Percentiles rank a stretch among this genome's conserved stretches.
These are phyloP conservation scores for Fraxinus cuspidata DNA, from an alignment of 257 asterid species.

Conservation along the genomic window DNA sequence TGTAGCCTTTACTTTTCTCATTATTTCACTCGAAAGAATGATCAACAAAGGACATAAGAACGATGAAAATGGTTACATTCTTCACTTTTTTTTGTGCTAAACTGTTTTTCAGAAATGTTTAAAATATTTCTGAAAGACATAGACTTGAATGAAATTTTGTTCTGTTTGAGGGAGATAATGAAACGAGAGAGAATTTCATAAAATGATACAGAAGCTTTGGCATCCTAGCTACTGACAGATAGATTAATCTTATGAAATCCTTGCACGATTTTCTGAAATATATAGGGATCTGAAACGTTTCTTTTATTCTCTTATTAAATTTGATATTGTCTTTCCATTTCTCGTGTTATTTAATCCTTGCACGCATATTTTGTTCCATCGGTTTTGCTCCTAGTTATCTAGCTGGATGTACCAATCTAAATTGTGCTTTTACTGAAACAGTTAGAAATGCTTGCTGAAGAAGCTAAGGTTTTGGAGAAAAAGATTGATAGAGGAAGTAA, in stretches of 20 bases:
- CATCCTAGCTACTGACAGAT: not conserved
- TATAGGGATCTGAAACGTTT: not conserved
- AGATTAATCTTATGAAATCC: not conserved
- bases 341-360: no score
- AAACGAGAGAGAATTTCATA: not conserved
- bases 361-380: not conserved
- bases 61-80: not conserved
- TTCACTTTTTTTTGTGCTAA: not conserved
- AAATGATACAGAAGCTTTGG: not conserved
- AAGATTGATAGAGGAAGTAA: constrained; percentile 46
- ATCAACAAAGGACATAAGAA: not conserved
- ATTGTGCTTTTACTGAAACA: constrained; percentile 37
- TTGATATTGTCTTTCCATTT: no score
- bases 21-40: not conserved
- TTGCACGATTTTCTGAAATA: not conserved
- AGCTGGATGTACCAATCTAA: not conserved
- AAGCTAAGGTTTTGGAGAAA: constrained; percentile 64
- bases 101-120: not conserved
- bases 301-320: not conserved
- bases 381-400: not conserved
- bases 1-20: not conserved
- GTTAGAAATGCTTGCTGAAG: constrained; percentile 70
- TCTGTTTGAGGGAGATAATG: not conserved
- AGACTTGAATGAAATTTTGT: no score
- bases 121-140: no score